phyloP scores from a whole-genome alignment of 306 rosid genomes.

The Trifolium repens region DNA sequence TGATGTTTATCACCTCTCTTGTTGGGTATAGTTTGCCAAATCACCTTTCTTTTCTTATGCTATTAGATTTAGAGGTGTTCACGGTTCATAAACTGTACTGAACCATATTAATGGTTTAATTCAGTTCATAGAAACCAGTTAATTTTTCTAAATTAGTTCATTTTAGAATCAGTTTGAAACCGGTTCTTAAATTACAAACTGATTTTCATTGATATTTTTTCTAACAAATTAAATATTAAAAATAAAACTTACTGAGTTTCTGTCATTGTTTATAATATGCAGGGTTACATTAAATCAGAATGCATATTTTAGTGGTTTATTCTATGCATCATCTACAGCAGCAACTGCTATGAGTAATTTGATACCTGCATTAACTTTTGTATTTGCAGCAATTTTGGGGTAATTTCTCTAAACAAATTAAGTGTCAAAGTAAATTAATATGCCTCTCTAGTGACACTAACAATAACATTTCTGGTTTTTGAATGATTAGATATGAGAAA shows the following conservation, averaged over 20 bases:
- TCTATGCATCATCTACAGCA: constrained; percentile 63
- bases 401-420: constrained; percentile 32
- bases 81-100: no score
- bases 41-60: neutral
- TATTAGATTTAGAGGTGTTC: no score
- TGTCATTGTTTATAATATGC: constrained; percentile 23
- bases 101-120: no score
- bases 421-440: neutral
- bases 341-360: constrained; percentile 72
- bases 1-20: constrained; percentile 63
- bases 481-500: constrained; percentile 61
- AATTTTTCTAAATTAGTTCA: no score
- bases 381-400: constrained; percentile 66
- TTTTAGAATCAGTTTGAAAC: no score
- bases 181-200: no score
- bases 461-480: neutral
- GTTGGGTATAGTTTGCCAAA: constrained; percentile 54
- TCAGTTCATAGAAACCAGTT: no score
- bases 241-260: constrained; percentile 4
- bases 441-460: neutral
- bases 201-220: no score
- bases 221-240: neutral
- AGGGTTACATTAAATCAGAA: constrained; percentile 74
- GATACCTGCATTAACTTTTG: constrained; percentile 68
- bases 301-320: constrained; percentile 67